Percentiles rank a stretch among this genome's conserved stretches.
Evolutionary conservation across 1,284 basidiomycete species (phyloP).

Genomic region (Cutaneotrichosporon sp.): DNA sequence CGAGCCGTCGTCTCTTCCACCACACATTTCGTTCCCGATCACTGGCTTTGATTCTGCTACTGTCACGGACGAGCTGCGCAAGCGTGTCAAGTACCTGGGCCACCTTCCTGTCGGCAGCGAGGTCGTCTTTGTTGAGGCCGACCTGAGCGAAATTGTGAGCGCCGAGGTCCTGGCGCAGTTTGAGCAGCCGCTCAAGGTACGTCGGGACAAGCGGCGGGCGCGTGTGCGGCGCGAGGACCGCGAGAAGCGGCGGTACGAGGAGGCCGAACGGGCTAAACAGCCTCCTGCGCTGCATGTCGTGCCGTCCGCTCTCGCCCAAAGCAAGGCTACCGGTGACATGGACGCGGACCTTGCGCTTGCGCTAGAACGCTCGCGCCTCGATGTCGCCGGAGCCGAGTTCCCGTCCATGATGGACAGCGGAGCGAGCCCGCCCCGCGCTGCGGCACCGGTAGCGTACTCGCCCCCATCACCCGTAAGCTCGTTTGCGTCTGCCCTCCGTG

Average conservation of each 20-base stretch:
- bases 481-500: constrained; percentile 17
- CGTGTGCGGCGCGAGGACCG: constrained; percentile 75
- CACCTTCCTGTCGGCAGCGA: constrained; percentile 89
- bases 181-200: constrained; percentile 67
- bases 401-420: background rate
- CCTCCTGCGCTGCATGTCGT: constrained; percentile 12
- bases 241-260: constrained; percentile 71
- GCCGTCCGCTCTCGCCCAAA: constrained; percentile 10
- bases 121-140: constrained; percentile 88
- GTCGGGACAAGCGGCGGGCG: constrained; percentile 69
- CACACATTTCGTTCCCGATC: constrained; percentile 69
- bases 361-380: constrained; percentile 1
- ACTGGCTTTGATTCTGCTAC: constrained; percentile 62
- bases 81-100: constrained; percentile 89
- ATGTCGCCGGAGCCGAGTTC: background rate
- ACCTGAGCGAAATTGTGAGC: constrained; percentile 70
- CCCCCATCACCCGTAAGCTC: constrained; percentile 3
- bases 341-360: constrained; percentile 5
- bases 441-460: background rate
- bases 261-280: constrained; percentile 52
- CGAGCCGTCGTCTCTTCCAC: constrained; percentile 78
- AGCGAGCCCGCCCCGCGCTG: background rate
- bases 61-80: constrained; percentile 82
- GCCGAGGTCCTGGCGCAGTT: constrained; percentile 67
- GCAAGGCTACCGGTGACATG: background rate